phyloP scores from a whole-genome alignment of 1,284 basidiomycete genomes.

The Golubevia pallescens region DNA sequence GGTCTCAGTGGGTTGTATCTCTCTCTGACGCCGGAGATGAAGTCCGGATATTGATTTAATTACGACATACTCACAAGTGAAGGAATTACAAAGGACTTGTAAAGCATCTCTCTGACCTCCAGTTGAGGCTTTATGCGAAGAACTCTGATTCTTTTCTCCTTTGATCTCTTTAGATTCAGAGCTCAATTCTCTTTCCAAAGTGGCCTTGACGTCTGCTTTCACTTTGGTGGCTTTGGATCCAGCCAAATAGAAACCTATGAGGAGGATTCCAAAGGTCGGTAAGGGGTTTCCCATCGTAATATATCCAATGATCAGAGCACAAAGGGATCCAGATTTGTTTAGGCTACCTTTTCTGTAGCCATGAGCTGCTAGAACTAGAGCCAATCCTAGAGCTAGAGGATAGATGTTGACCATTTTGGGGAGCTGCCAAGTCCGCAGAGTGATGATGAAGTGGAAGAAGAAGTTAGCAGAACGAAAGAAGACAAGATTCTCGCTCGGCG shows the following conservation, averaged over 20 bases:
- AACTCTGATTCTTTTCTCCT: too few relatives aligned
- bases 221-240: conserved; percentile 43
- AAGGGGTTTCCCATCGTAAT: conserved; percentile 36
- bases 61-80: background rate
- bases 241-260: conserved; percentile 45
- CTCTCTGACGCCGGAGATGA: too few relatives aligned
- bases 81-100: conserved; percentile 46
- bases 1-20: too few relatives aligned
- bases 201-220: conserved; percentile 31
- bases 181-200: conserved; percentile 21
- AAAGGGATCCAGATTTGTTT: conserved; percentile 25
- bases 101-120: conserved; percentile 31
- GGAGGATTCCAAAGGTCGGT: conserved; percentile 28
- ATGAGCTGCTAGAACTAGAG: background rate
- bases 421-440: too few relatives aligned
- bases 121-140: conserved; percentile 21
- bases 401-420: conserved; percentile 8
- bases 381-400: background rate
- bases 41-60: too few relatives aligned
- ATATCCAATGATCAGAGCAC: conserved; percentile 34
- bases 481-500: too few relatives aligned
- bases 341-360: conserved; percentile 41
- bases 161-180: too few relatives aligned
- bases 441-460: too few relatives aligned
- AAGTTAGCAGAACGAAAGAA: too few relatives aligned